Evolutionary conservation across 225 moss, liverwort and hornwort genomes (phyloP), one percentile per base, ranked within the genome.

Genomic region (Sphagnum tenellum): DNA sequence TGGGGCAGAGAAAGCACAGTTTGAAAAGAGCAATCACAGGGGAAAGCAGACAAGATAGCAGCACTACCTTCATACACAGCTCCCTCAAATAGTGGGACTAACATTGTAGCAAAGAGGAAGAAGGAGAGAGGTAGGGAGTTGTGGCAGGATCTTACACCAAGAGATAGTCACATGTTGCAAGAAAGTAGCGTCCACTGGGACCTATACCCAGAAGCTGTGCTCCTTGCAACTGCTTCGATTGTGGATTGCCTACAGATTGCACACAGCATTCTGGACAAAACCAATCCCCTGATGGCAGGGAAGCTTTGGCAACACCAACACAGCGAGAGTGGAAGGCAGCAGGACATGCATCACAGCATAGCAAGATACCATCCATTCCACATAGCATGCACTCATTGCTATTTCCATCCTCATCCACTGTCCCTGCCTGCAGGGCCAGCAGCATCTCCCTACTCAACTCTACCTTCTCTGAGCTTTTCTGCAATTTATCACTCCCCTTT

Each of bases 331-430:
- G 96, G 72, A 90, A 93, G 57, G 96, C 93, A 70, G 93, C 96
- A 13, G 93, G 93, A 64, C 96, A 98, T 48, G 90, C 90, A 81
- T 98, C 96, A 79, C 93, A 98, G 69, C 96, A 98, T n/a, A 98
- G 85, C 73, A 98, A 78, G 68, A 83, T 89, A 60, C 96, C 96
- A 72, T 93, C 93, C 96, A 98, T 98, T 48, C 90, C 93, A 72
- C 93, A 98, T 29, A 98, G 75, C 72, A 89, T 86, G 69, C 96
- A 98, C 70, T 98, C 90, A 59, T 98, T 89, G 55, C 88, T 77
- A 65, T 93, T 98, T 6, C 89, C 92, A 77, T 98, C 96, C 66
- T 88, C 90, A 45, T 81, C 89, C 55, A 79, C 86, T 52, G 82
- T 82, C 9, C 78, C 77, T 69, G 79, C 79, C 65, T 79, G 79